Evolutionary conservation across 2,329 filamentous ascomycete species (phyloP), one percentile per base, ranked within the genome.

Genomic region (Beauveria pseudobassiana): DNA sequence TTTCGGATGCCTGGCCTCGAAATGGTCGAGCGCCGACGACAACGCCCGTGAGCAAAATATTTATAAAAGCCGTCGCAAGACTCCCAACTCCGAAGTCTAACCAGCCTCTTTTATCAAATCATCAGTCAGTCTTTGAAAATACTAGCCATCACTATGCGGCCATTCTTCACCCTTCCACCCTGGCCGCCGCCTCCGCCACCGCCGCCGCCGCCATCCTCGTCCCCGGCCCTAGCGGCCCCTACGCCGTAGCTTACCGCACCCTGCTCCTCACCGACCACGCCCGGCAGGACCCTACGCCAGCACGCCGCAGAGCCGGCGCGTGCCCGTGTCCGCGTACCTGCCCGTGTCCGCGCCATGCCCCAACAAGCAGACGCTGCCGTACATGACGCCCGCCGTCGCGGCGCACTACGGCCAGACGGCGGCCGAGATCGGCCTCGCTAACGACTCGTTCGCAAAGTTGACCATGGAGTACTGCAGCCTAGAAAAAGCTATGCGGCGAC

Each of bases 341-440:
- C 34, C 34, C 12, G 34, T 38, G 12, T 38, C 34, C 34, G 34
- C 34, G 1, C 64, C 65, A 1, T 75, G 72, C 43, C 59, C 58
- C 1, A 51, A 30, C 1, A 51, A 30, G 3, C 26, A 64, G 16
- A 62, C 22, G 0, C 61, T 69, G 0, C 64, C 72, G 1, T 76
- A 76, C 64, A 75, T 76, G 74, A 69, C 73, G 0, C 71, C 72
- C 0, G 63, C 63, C 0, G 71, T 74, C 0, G 73, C 74, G 0
- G 64, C 67, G 3, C 63, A 54, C 0, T 74, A 75, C 28, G 72
- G 71, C 1, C 38, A 63, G 3, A 63, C 67, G 22, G 73, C 67
- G 0, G 63, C 63, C 4, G 54, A 63, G 6, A 5, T 70, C 5
- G 74, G 73, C 5, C 62, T 76, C 3, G 67, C 73, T 1, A 70